These are phyloP conservation scores for Eucalyptus sp. DNA, from an alignment of 345 rosid genomes.

Conservation along the genomic window DNA sequence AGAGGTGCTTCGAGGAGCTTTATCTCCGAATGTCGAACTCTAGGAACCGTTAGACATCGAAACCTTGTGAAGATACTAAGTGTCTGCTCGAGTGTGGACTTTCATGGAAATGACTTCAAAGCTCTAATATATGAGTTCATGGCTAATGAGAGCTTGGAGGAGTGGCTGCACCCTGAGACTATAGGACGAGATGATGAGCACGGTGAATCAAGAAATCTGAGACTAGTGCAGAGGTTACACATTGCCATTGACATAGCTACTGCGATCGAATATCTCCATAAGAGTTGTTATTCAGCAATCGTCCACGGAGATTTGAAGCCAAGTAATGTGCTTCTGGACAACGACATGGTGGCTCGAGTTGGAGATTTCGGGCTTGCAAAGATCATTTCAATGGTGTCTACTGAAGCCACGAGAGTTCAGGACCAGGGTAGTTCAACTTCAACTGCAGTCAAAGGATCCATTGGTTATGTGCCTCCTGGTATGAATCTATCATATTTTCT, in stretches of 20 bases:
- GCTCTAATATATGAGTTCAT: neutral
- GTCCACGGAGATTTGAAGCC: neutral
- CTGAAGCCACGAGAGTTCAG: rapidly evolving
- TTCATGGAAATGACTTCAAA: neutral
- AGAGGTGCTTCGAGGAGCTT: neutral
- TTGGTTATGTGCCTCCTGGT: neutral
- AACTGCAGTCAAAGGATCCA: neutral
- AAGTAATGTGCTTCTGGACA: neutral
- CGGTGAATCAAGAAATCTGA: neutral
- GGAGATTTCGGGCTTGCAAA: neutral
- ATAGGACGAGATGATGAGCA: neutral
- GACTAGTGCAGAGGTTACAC: neutral
- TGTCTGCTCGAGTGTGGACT: neutral
- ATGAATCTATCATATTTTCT: no score
- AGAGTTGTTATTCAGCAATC: neutral
- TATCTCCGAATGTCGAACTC: neutral
- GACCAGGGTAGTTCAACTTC: neutral
- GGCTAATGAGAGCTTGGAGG: neutral
- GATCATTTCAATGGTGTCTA: neutral
- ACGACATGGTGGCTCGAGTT: neutral
- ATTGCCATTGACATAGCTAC: neutral
- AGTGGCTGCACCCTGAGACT: neutral
- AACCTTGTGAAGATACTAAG: neutral
- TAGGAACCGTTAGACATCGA: neutral
- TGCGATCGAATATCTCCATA: neutral